Evolutionary conservation across 2,329 filamentous ascomycete genomes (phyloP), one percentile per base, ranked within the genome.

Genomic region (Fusarium illudens): DNA sequence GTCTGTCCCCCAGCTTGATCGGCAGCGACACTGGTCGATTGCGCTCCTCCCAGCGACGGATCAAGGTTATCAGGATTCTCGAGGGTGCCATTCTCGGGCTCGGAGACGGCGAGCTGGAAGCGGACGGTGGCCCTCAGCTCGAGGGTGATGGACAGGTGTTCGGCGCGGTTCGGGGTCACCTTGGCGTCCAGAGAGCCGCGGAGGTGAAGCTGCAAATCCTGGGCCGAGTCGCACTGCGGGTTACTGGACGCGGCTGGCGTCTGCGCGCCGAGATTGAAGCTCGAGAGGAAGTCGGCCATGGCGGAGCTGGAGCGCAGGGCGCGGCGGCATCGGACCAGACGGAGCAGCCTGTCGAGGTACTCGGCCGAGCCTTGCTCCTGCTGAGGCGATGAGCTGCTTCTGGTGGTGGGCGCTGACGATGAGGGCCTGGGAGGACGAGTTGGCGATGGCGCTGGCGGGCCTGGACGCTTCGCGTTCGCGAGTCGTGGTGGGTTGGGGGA

Each of bases 151-250:
- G 82, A 79, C 11, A 86, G 75, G 65, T 86, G 84, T 55, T 87
- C 80, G 37, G 84, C 85, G 49, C 82, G 83, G 19, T 79, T 84
- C 11, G 80, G 77, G 5, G 82, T 81, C 17, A 79, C 78, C 63
- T 83, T 86, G 17, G 76, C 73, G 6, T 76, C 72, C 46, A 87
- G 73, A 1, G 80, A 63, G 8, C 73, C 70, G 34, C 78, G 78
- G 22, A 89, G 75, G n/a, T 81, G 80, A 20, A 70, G 67, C 65
- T 83, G 80, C 7, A 89, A 75, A 27, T 88, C 84, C 17, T 83
- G 80, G 44, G 78, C 59, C 15, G 78, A 79, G 33, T 67, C 64
- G 70, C 78, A 81, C 32, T 72, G 64, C 37, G 64, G 60, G 27
- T 72, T 64, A 27, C 64, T 67, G 20, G 72, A 65, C 19, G 64